phyloP scores from a whole-genome alignment of 2,329 filamentous ascomycete species.

The Chaetomiaceae sp. region DNA sequence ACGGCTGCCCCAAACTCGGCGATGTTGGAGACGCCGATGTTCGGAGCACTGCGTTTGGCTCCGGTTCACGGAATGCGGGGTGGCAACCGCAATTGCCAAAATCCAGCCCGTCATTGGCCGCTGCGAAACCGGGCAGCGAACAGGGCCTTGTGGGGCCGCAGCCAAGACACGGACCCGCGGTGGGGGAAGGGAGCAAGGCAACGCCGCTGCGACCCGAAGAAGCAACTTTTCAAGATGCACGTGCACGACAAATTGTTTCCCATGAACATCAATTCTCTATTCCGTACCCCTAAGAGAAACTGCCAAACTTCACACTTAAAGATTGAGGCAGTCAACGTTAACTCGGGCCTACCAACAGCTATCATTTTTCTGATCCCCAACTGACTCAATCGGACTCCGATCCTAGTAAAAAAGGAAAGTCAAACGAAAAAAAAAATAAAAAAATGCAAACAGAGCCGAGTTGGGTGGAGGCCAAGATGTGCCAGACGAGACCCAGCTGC shows the following conservation, averaged over 20 bases:
- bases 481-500: too few species aligned
- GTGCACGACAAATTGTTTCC: background rate
- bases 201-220: constrained; percentile 6
- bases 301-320: too few species aligned
- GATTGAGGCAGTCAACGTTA: too few species aligned
- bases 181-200: constrained; percentile 1
- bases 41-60: constrained; percentile 29
- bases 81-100: constrained; percentile 32
- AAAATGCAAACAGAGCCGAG: too few species aligned
- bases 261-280: too few species aligned
- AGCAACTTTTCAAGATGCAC: background rate
- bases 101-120: constrained; percentile 28
- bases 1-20: constrained; percentile 9
- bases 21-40: constrained; percentile 28
- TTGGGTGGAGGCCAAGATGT: too few species aligned
- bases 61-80: constrained; percentile 37
- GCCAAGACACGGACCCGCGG: constrained; percentile 9
- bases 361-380: too few species aligned
- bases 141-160: constrained; percentile 1
- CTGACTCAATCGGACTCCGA: background rate
- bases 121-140: background rate
- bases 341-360: too few species aligned
- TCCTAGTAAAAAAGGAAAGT: too few species aligned
- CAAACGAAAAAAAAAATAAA: too few species aligned
- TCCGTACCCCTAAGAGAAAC: too few species aligned